Base-by-base conservation (phyloP, 371 early-diverging fungal species). In the Rhizomucor miehei region DNA sequence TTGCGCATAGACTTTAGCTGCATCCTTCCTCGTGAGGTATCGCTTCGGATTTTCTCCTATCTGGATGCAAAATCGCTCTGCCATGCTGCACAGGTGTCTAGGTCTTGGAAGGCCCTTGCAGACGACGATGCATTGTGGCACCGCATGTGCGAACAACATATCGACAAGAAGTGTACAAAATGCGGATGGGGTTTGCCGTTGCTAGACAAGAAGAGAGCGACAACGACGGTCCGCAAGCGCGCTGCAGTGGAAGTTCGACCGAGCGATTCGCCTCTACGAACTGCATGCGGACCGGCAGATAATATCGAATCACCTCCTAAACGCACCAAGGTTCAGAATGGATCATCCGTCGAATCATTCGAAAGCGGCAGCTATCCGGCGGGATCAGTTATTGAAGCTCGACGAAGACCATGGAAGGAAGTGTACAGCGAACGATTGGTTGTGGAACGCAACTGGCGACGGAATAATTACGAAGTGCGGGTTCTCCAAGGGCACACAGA, bases 161-260 rank as follows among this genome's bases (percentile, higher is more conserved):
- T 97, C 53, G 94, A 95, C 71, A 90, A 90, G 62, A 91, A 94
- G 60, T 97, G 98, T 63, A 75, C 78, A 35, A 95, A 90, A 63
- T 97, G 98, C 64, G 98, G 98, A 5, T 97, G 97, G 97, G 95
- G 96, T 1, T 62, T 94, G 39, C 95, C 94, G 14, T 63, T 89
- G 44, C 68, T 93, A 23, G 64, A 73, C 59, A 70, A 79, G 59
- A 62, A 67, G 65, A 47, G 54, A 39, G 55, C 35, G 17, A 29
- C 56, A 16, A 46, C 51, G 52, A 41, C 29, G 9, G 35, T 52
- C 23, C 59, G 56, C 38, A 38, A 56, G 40, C 54, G 59, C n/a
- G 12, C 63, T 3, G 43, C 59, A 9, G 12, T 17, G n/a, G 39
- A n/a, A 13, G 44, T 49, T 11, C n/a, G 17, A 19, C 38, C 48